Percentiles rank a stretch among this genome's conserved stretches.
Evolutionary conservation across 1,284 basidiomycete genomes (phyloP).

Genomic region (Phlebopus sp.): DNA sequence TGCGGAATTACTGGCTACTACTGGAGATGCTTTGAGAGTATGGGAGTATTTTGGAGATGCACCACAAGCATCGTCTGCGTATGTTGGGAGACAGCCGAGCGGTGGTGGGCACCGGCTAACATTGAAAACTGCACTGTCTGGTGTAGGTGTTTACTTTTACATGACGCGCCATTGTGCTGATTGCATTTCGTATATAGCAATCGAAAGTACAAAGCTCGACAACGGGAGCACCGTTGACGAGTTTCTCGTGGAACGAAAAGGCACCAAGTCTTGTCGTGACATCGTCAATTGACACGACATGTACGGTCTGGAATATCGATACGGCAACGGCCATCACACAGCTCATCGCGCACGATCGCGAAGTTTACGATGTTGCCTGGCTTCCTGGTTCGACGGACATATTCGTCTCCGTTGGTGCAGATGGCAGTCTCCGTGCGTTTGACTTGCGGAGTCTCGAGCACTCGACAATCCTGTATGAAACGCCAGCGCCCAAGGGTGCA

Average conservation of each 20-base stretch:
- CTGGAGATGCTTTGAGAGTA: constrained; percentile 84
- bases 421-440: constrained; percentile 95
- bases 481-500: constrained; percentile 72
- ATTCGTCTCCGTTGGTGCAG: constrained; percentile 97
- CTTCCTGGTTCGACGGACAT: constrained; percentile 97
- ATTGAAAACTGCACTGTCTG: constrained; percentile 72
- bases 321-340: constrained; percentile 95
- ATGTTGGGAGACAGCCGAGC: constrained; percentile 65
- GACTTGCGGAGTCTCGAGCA: constrained; percentile 96
- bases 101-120: constrained; percentile 58
- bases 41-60: constrained; percentile 79
- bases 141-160: constrained; percentile 54
- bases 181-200: constrained; percentile 48
- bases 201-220: constrained; percentile 84
- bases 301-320: constrained; percentile 97
- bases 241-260: constrained; percentile 95
- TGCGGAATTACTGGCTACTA: constrained; percentile 85
- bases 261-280: constrained; percentile 87
- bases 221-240: constrained; percentile 86
- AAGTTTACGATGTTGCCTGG: constrained; percentile 98
- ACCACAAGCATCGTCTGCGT: constrained; percentile 54
- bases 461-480: constrained; percentile 98
- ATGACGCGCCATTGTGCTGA: constrained; percentile 8
- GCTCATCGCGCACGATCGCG: constrained; percentile 96
- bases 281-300: constrained; percentile 94